Percentiles rank a stretch among this genome's conserved stretches.
Evolutionary conservation across 73 alveolate species (phyloP).

Genomic region (Paramecium pentaurelia): DNA sequence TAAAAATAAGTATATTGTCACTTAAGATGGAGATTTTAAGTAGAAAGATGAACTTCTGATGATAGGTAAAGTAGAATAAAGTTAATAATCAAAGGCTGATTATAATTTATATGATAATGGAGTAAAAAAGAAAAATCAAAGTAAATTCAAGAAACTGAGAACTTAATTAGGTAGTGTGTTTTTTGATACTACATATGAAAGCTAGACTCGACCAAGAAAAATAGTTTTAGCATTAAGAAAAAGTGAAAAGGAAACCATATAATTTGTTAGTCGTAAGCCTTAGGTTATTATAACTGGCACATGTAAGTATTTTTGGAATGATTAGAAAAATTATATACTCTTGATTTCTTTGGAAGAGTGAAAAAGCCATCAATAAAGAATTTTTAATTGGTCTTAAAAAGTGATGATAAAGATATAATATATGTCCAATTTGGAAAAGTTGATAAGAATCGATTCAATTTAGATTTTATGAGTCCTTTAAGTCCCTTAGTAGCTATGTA

Average conservation of each 20-base stretch:
- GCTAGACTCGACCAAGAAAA: background rate
- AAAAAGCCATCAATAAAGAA: conserved; percentile 26
- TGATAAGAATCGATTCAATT: background rate
- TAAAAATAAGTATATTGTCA: background rate
- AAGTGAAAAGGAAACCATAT: background rate
- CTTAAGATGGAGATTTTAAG: background rate
- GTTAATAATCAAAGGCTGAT: background rate
- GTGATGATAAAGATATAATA: background rate
- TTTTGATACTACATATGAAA: background rate
- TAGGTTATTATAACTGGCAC: background rate
- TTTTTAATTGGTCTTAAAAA: background rate
- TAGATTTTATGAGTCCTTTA: conserved; percentile 21
- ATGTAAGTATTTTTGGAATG: background rate
- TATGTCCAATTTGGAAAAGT: conserved; percentile 18
- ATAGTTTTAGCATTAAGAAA: background rate
- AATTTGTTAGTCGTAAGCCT: background rate
- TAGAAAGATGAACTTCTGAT: background rate
- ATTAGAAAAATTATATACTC: conserved; percentile 1
- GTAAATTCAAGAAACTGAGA: background rate
- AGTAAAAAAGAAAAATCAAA: background rate
- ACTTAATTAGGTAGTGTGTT: background rate
- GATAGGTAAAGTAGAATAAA: background rate
- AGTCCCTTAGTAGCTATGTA: background rate
- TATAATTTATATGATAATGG: background rate
- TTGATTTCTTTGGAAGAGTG: conserved; percentile 39